phyloP scores from a whole-genome alignment of 148 eudicot genomes.

The Bassia scoparia region DNA sequence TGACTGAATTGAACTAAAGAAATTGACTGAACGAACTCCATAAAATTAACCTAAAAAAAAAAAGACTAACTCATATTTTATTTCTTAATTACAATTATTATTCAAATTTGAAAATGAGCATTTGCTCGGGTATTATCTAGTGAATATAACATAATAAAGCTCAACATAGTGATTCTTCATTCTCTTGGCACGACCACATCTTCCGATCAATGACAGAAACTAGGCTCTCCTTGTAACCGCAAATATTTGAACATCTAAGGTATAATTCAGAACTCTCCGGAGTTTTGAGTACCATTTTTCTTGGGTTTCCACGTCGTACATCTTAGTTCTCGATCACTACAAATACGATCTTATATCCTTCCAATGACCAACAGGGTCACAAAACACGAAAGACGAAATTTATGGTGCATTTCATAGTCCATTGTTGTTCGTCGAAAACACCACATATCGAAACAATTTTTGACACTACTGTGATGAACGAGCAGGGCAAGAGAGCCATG shows the following conservation, averaged over 20 bases:
- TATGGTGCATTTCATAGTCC: constrained; percentile 12
- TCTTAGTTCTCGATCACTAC: neutral
- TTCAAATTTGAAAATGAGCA: too few species aligned
- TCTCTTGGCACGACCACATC: neutral
- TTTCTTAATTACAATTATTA: too few species aligned
- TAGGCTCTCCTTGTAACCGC: constrained; percentile 6
- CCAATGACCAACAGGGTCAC: constrained; percentile 13
- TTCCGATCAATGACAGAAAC: constrained; percentile 1
- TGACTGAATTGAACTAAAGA: too few species aligned
- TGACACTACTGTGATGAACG: too few species aligned
- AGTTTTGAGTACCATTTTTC: neutral
- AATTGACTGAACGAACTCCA: too few species aligned
- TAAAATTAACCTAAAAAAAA: too few species aligned
- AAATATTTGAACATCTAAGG: too few species aligned
- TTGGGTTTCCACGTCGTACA: constrained; percentile 10
- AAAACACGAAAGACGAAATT: neutral
- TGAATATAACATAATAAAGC: too few species aligned
- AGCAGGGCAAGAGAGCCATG: constrained; percentile 14
- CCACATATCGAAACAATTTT: neutral
- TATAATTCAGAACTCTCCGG: neutral
- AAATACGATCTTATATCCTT: constrained; percentile 8
- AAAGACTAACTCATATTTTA: too few species aligned
- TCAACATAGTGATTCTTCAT: too few species aligned
- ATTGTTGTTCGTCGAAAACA: neutral
- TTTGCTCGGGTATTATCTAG: too few species aligned